Base-by-base conservation (phyloP, 768 basidiomycete genomes). In the Exidia glandulosa region DNA sequence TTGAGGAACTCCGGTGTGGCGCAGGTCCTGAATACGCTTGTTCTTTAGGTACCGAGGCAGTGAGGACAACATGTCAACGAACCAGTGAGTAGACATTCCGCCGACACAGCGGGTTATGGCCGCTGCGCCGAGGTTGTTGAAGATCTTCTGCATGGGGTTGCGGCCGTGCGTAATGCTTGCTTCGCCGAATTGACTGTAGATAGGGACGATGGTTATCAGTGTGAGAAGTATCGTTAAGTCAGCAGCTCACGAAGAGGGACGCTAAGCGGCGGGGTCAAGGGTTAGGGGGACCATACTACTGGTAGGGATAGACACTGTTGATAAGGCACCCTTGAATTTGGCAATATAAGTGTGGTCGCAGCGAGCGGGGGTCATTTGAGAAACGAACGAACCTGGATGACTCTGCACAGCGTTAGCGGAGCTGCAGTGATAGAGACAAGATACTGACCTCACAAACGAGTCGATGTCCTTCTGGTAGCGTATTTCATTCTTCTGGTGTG, bases 401-500 rank as follows among this genome's bases (percentile, higher is more conserved):
- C n/a, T n/a, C n/a, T n/a, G n/a, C n/a, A n/a, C n/a, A n/a, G n/a
- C n/a, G n/a, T n/a, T n/a, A n/a, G n/a, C n/a, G n/a, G n/a, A n/a
- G n/a, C n/a, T n/a, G n/a, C n/a, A n/a, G n/a, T n/a, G n/a, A n/a
- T n/a, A n/a, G n/a, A n/a, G n/a, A n/a, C n/a, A n/a, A n/a, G n/a
- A n/a, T n/a, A n/a, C 41, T 10, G 6, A 45, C 41, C 5, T 14
- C 25, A 25, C 25, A 19, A 54, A 64, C 55, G 19, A 59, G 75
- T 54, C 50, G 27, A 54, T 14, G 50, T 30, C 30, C 62, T 72
- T 72, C 61, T 72, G 71, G 54, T 66, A 72, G 34, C 65, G 67
- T n/a, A 72, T 66, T 34, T 69, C 67, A 45, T 72, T 72, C 65
- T 72, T 72, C 67, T 72, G 67, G 59, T 72, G 71, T 25, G 61